Evolutionary conservation across 2,329 filamentous ascomycete species (phyloP), one percentile per base, ranked within the genome.

Genomic region (Leptodontidium sp.): DNA sequence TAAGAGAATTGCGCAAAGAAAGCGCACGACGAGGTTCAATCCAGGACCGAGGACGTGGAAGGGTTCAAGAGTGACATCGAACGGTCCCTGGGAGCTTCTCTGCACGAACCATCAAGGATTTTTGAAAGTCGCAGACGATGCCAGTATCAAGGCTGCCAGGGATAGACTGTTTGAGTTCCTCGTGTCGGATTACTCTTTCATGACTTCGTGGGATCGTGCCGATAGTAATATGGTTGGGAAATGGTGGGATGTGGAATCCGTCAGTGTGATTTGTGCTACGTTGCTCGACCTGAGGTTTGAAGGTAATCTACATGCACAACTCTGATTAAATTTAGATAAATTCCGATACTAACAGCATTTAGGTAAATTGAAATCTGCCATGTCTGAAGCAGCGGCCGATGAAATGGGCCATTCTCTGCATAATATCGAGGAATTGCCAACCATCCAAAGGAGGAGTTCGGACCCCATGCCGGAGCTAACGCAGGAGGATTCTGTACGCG

Each of bases 161-260:
- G 71, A 74, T 26, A 58, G 64, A 17, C 49, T 66, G 24, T 71
- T 69, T 26, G 68, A 70, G 9, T 74, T 74, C 59, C 45, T 74
- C 26, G 55, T 68, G 50, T 69, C 71, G 1, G 72, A 74, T 40
- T 74, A 71, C 50, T 67, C 69, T 0, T 70, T 72, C 45, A 68
- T 74, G 68, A 55, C 65, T 15, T 71, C 72, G n/a, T 74, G 72
- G 72, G 71, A 74, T 63, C 62, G 64, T n/a, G 65, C 66, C 40
- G 68, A 70, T 38, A 50, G 45, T 14, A 59, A 68, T 15, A 71
- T 71, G 66, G 26, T 71, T 57, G 67, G 68, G 9, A 65, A 62
- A 26, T 74, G 72, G 72, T 73, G 72, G 72, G 70, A 74, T 61
- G 17, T 70, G 12, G 72, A 74, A 47, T 61, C 67, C n/a, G n/a